These are phyloP conservation scores for Neoconidiobolus thromboides DNA, from an alignment of 371 early-diverging fungal species.

Conservation along the genomic window DNA sequence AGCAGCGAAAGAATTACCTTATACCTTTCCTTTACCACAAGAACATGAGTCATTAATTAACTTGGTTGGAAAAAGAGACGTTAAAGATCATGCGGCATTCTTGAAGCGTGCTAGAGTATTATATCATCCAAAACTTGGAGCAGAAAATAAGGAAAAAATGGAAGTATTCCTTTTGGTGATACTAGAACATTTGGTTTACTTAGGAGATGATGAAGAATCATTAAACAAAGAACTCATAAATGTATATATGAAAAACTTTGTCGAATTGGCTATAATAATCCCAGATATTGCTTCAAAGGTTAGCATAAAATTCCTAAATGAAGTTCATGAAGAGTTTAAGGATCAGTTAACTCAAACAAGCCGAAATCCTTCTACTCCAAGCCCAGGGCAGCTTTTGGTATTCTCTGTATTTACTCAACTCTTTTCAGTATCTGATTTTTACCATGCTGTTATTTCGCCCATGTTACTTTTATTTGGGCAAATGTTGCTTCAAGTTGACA, in stretches of 20 bases:
- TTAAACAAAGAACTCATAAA: slow-evolving; percentile 25
- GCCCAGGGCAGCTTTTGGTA: slow-evolving; percentile 30
- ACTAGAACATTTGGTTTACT: slow-evolving; percentile 42
- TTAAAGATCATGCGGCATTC: slow-evolving; percentile 43
- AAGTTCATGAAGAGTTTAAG: slow-evolving; percentile 10
- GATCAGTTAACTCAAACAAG: slow-evolving; percentile 11
- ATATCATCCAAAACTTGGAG: slow-evolving; percentile 56
- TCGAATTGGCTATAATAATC: slow-evolving; percentile 29
- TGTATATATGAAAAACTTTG: slow-evolving; percentile 25
- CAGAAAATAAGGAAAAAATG: slow-evolving; percentile 55
- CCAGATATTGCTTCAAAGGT: slow-evolving; percentile 19
- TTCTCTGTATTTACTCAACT: slow-evolving; percentile 41
- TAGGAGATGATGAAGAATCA: slow-evolving; percentile 17
- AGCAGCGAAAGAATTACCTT: slow-evolving; percentile 44
- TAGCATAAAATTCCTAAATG: slow-evolving; percentile 7
- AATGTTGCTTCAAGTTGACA: slow-evolving; percentile 14
- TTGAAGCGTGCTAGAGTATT: slow-evolving; percentile 61
- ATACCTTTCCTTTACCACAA: slow-evolving; percentile 59
- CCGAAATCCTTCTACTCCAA: slow-evolving; percentile 8
- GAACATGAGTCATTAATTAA: slow-evolving; percentile 39
- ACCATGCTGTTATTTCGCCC: slow-evolving; percentile 75
- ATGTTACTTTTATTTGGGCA: slow-evolving; percentile 51
- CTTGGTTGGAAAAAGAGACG: slow-evolving; percentile 25
- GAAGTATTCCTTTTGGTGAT: slow-evolving; percentile 36
- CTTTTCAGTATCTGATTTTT: slow-evolving; percentile 76